Percentiles rank a stretch among this genome's conserved stretches.
Evolutionary conservation across 2,329 filamentous ascomycete species (phyloP).

Genomic region (Colletotrichum sp.): DNA sequence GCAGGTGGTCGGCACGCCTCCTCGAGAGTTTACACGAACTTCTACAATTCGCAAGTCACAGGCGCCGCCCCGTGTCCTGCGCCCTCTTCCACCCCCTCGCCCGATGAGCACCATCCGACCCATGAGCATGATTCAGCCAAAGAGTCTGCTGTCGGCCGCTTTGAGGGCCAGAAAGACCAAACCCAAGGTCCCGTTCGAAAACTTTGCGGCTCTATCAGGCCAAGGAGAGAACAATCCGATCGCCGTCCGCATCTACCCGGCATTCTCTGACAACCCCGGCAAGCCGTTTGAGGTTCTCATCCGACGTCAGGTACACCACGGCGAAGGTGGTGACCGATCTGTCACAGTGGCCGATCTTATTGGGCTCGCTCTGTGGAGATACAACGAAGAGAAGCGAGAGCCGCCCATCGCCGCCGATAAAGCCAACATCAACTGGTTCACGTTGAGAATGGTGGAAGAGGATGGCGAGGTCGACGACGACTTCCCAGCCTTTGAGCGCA

Average conservation of each 20-base stretch:
- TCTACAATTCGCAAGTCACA: conserved; percentile 69
- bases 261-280: conserved; percentile 68
- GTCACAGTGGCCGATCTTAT: conserved; percentile 84
- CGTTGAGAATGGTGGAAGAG: conserved; percentile 81
- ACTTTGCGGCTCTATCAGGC: conserved; percentile 77
- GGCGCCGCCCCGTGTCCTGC: conserved; percentile 62
- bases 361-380: conserved; percentile 78
- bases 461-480: conserved; percentile 86
- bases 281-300: conserved; percentile 76
- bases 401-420: conserved; percentile 69
- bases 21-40: conserved; percentile 62
- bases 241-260: conserved; percentile 77
- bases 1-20: conserved; percentile 68
- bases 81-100: conserved; percentile 73
- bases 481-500: conserved; percentile 79
- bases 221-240: conserved; percentile 80
- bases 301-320: conserved; percentile 70
- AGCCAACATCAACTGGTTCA: conserved; percentile 82
- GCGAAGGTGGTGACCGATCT: conserved; percentile 63
- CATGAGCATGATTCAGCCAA: conserved; percentile 70
- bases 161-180: conserved; percentile 76
- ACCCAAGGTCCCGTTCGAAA: conserved; percentile 74
- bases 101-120: conserved; percentile 69
- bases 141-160: conserved; percentile 73
- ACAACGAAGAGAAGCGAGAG: conserved; percentile 76